Percentiles rank a stretch among this genome's conserved stretches.
These are phyloP conservation scores for Chimonanthus salicifolius DNA, from an alignment of 164 flowering plant species.

Conservation along the genomic window DNA sequence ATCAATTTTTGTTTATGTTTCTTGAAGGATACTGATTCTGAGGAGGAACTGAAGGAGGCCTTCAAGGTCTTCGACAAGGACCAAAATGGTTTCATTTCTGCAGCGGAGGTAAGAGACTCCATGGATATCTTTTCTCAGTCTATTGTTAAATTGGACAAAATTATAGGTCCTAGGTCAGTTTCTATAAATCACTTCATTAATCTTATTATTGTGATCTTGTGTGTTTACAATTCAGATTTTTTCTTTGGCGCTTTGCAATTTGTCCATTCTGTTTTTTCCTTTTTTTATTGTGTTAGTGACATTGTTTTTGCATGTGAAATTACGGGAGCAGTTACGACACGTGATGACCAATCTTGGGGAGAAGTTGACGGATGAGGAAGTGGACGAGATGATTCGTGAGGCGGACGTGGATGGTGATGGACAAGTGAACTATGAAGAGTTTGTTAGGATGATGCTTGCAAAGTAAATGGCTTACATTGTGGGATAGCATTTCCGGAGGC, in stretches of 20 bases:
- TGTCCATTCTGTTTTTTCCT: not conserved
- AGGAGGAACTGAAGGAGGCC: slow-evolving; percentile 57
- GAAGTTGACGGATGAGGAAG: slow-evolving; percentile 62
- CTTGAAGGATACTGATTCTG: slow-evolving; percentile 48
- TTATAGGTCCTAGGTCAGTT: too few relatives aligned
- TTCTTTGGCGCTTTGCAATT: not conserved
- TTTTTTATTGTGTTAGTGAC: not conserved
- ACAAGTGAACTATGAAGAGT: slow-evolving; percentile 52
- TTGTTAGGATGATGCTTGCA: slow-evolving; percentile 56
- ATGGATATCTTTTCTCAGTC: not conserved
- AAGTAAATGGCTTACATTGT: slow-evolving; percentile 23
- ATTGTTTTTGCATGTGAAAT: not conserved
- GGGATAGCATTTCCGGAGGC: not conserved
- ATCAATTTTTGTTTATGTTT: not conserved
- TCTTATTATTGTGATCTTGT: too few relatives aligned
- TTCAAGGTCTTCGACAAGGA: slow-evolving; percentile 64
- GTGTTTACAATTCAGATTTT: not conserved
- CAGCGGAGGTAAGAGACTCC: slow-evolving; percentile 41
- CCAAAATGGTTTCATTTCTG: slow-evolving; percentile 60
- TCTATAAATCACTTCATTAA: too few relatives aligned
- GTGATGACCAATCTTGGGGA: slow-evolving; percentile 67
- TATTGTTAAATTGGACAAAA: too few relatives aligned
- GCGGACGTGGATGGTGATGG: slow-evolving; percentile 66
- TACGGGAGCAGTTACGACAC: slow-evolving; percentile 37
- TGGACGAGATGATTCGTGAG: slow-evolving; percentile 60